Conservation (phyloP, 1,139 yeast genomes). For the Magnusiomyces fungicola region DNA sequence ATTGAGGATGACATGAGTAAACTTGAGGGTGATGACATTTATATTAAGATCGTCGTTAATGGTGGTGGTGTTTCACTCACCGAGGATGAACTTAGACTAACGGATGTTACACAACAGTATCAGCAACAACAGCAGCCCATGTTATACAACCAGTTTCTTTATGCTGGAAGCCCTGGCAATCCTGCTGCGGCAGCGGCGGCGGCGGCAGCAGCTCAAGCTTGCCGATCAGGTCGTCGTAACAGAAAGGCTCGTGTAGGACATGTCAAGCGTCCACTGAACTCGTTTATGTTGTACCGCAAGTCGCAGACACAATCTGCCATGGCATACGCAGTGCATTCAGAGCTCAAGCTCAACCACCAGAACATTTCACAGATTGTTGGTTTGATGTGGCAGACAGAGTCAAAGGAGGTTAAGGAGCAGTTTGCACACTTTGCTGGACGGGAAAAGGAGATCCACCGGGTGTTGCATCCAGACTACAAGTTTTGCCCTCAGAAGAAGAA, state of each 20-base stretch:
- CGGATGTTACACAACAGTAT: constrained; percentile 1
- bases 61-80: constrained; percentile 21
- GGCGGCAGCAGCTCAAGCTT: constrained; percentile 2
- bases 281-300: constrained; percentile 44
- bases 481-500: constrained; percentile 37
- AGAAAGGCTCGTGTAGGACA: constrained; percentile 25
- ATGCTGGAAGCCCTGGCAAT: constrained; percentile 5
- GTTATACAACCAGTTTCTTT: constrained; percentile 1
- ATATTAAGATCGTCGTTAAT: constrained; percentile 27
- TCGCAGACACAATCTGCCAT: constrained; percentile 39
- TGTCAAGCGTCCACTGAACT: constrained; percentile 44
- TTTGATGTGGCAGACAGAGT: constrained; percentile 42
- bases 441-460: constrained; percentile 39
- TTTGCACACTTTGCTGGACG: constrained; percentile 36
- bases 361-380: constrained; percentile 39
- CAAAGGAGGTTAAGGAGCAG: constrained; percentile 32
- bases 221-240: constrained; percentile 17
- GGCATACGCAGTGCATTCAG: constrained; percentile 35
- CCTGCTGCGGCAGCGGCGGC: constrained; percentile 9
- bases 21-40: constrained; percentile 24
- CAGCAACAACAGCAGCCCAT: neutral
- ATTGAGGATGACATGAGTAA: constrained; percentile 7
- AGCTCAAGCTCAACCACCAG: constrained; percentile 37
- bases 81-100: constrained; percentile 15
- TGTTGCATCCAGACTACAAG: constrained; percentile 41